Conservation (phyloP, 1,139 yeast species). For the Hansenula lynferdii region DNA sequence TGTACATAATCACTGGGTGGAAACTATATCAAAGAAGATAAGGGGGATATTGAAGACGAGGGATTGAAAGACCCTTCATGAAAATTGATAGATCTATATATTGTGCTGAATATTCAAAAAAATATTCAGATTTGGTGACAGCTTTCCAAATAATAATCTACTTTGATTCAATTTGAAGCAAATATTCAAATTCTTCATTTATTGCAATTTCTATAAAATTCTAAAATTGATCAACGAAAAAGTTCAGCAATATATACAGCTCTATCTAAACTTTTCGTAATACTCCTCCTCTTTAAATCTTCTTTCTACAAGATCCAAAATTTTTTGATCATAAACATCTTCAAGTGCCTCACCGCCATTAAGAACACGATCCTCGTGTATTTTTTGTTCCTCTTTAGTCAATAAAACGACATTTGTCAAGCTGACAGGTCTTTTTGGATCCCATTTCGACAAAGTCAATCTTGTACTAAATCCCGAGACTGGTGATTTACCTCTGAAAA, state of each 20-base stretch:
- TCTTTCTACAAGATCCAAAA: slow-evolving; percentile 50
- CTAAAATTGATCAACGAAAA: background rate
- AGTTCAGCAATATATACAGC: background rate
- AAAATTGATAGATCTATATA: too few relatives aligned
- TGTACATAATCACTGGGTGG: too few relatives aligned
- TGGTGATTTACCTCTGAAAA: slow-evolving; percentile 88
- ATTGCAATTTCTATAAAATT: too few relatives aligned
- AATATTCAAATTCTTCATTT: too few relatives aligned
- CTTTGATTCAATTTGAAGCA: too few relatives aligned
- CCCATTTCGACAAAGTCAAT: slow-evolving; percentile 81
- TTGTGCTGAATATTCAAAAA: too few relatives aligned
- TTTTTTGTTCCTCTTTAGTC: slow-evolving; percentile 82
- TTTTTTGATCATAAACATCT: slow-evolving; percentile 61
- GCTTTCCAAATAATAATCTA: too few relatives aligned
- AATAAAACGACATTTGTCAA: slow-evolving; percentile 76
- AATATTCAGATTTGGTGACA: too few relatives aligned
- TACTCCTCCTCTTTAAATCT: slow-evolving; percentile 73
- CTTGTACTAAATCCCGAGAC: slow-evolving; percentile 81
- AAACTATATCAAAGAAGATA: too few relatives aligned
- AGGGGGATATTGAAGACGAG: too few relatives aligned
- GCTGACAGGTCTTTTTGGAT: slow-evolving; percentile 48
- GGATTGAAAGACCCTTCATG: too few relatives aligned
- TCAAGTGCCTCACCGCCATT: slow-evolving; percentile 56
- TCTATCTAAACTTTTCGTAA: slow-evolving; percentile 53
- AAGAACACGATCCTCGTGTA: slow-evolving; percentile 71